Base-by-base conservation (phyloP, 2,329 filamentous ascomycete species). In the Venturia effusa region DNA sequence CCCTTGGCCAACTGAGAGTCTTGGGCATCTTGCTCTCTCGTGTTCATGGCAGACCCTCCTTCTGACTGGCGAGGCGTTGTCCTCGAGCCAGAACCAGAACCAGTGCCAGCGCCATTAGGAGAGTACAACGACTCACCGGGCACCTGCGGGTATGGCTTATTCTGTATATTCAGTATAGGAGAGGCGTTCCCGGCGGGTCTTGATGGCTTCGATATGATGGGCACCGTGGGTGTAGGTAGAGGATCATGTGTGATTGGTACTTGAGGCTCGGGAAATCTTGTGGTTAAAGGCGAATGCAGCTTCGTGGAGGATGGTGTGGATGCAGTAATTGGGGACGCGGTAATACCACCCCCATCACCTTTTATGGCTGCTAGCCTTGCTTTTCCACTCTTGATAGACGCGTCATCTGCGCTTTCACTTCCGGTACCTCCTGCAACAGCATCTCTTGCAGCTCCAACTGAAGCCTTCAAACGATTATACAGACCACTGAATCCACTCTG, bases 401-500 rank as follows among this genome's bases (percentile, higher is more conserved):
- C 67, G 63, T 71, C 68, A 55, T 74, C 72, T 13, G 67, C 27
- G 51, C 66, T 68, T 19, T 74, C 71, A 66, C 67, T 48, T 69
- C 70, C 75, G 59, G 71, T 69, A 43, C 70, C 71, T 39, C 70
- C 70, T 61, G 73, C 73, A 39, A 75, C 74, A 62, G 76, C 79
- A 64, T 85, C 83, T 68, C 84, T 87, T 54, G 81, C 83, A 17
- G 81, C 89, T 19, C 88, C 88, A n/a, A 95, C 90, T 0, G 87
- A 92, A 64, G 90, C 90, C 72, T 87, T 86, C 69, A 97, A 82
- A 43, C 92, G 87, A 75, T 84, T 94, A 74, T 97, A 97, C 43
- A 97, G 78, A 0, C 93, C 92, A 71, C 89, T 96, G 59, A 97
- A 79, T 4, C 93, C 91, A 74, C 93, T 89, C 67, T 94, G 90